These are phyloP conservation scores for Cenchrus americanus DNA, from an alignment of 176 grass and related monocot genomes.

Conservation along the genomic window DNA sequence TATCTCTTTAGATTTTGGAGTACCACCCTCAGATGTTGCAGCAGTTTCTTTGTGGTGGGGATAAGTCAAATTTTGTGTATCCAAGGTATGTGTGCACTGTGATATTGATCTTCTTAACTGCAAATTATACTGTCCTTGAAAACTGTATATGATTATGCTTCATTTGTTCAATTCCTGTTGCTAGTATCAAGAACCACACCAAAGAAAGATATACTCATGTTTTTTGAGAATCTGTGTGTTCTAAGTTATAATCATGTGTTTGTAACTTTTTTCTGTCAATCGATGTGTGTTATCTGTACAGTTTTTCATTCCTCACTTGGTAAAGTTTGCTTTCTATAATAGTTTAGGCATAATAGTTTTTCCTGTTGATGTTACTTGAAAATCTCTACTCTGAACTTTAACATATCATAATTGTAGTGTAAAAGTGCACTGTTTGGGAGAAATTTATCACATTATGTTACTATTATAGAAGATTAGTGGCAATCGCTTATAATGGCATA, in stretches of 20 bases:
- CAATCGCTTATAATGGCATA: constrained; percentile 3
- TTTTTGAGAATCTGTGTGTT: no score
- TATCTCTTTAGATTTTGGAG: constrained; percentile 74
- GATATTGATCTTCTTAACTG: constrained; percentile 8
- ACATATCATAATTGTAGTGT: not conserved
- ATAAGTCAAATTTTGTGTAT: constrained; percentile 80
- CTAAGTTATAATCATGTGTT: no score
- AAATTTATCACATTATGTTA: not conserved
- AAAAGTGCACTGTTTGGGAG: not conserved
- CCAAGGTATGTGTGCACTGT: constrained; percentile 61
- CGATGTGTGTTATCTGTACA: not conserved
- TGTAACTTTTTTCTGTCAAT: not conserved
- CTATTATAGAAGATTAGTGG: constrained; percentile 8
- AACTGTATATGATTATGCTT: not conserved
- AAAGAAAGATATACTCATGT: not conserved
- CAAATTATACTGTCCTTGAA: constrained; percentile 17
- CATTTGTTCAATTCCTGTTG: not conserved
- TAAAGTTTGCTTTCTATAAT: not conserved
- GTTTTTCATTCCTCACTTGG: not conserved
- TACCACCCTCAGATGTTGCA: constrained; percentile 97
- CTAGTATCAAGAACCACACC: not conserved
- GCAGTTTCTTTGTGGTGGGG: constrained; percentile 69
- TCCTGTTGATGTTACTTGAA: not conserved
- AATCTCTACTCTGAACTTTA: constrained; percentile 13
- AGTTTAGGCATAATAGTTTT: not conserved